phyloP scores from a whole-genome alignment of 805 yeast species.

The Wickerhamiella brachini region DNA sequence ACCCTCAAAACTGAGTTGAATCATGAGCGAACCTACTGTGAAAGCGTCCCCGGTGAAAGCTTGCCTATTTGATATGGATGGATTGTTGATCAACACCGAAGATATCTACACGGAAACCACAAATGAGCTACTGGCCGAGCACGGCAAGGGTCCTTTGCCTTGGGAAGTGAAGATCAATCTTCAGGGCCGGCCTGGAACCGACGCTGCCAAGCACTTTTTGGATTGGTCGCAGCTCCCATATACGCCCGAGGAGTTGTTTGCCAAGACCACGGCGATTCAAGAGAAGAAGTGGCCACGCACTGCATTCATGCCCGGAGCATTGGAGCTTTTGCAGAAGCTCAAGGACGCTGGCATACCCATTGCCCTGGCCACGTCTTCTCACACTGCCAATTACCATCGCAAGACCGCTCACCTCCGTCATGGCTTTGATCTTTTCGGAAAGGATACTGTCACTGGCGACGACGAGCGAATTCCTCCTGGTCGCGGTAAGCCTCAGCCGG shows the following conservation, averaged over 20 bases:
- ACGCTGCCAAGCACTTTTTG: slow-evolving; percentile 50
- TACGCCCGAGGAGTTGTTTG: slow-evolving; percentile 50
- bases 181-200: slow-evolving; percentile 85
- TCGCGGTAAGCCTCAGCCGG: slow-evolving; percentile 87
- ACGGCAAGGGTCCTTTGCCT: slow-evolving; percentile 62
- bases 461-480: slow-evolving; percentile 72
- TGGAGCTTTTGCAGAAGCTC: slow-evolving; percentile 46
- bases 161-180: slow-evolving; percentile 83
- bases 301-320: slow-evolving; percentile 72
- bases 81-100: slow-evolving; percentile 82
- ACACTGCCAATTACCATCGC: slow-evolving; percentile 40
- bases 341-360: slow-evolving; percentile 48
- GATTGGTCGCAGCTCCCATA: slow-evolving; percentile 54
- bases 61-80: slow-evolving; percentile 85
- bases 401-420: slow-evolving; percentile 59
- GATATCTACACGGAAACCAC: slow-evolving; percentile 75
- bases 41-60: slow-evolving; percentile 37
- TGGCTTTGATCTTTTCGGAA: slow-evolving; percentile 52
- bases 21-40: not conserved
- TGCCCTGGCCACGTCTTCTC: slow-evolving; percentile 84
- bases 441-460: slow-evolving; percentile 76
- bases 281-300: slow-evolving; percentile 46
- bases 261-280: slow-evolving; percentile 41
- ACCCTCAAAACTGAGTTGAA: slow-evolving; percentile 3
- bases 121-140: slow-evolving; percentile 47